These are phyloP conservation scores for Fraxinus paxiana DNA, from an alignment of 305 asterid genomes.

Conservation along the genomic window DNA sequence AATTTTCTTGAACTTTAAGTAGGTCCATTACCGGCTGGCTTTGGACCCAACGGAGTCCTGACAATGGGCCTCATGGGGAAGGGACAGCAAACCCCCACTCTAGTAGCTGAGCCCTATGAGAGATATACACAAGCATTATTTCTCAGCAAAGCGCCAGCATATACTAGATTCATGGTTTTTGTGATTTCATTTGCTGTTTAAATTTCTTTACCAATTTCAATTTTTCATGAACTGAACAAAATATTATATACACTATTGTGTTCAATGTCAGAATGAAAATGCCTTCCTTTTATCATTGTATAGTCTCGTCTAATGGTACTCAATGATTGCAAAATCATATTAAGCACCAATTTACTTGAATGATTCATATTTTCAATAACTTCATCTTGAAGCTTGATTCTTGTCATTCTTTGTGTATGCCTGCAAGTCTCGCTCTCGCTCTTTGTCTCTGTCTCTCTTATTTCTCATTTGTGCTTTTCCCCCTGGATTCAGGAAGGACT, in stretches of 20 bases:
- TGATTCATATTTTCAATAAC: background rate
- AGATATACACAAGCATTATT: background rate
- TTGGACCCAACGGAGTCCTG: too few relatives aligned
- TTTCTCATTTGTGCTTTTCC: background rate
- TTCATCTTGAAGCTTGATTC: background rate
- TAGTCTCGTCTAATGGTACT: background rate
- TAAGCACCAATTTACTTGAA: background rate
- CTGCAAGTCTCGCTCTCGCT: background rate
- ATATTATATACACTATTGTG: background rate
- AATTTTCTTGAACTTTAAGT: background rate
- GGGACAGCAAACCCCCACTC: too few relatives aligned
- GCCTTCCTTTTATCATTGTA: background rate
- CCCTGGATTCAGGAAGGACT: slow-evolving; percentile 56
- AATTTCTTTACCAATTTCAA: background rate
- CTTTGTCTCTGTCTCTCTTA: background rate
- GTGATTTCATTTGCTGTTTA: background rate
- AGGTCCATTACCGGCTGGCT: too few relatives aligned
- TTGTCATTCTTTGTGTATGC: background rate
- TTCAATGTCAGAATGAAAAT: background rate
- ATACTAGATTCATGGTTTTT: background rate
- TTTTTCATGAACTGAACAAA: background rate
- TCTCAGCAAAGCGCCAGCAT: background rate
- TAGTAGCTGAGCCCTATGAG: too few relatives aligned
- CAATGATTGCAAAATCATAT: background rate
- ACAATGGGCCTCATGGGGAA: too few relatives aligned